Base-by-base conservation (phyloP, 208 protist species). In the Trypanosoma cruzi region DNA sequence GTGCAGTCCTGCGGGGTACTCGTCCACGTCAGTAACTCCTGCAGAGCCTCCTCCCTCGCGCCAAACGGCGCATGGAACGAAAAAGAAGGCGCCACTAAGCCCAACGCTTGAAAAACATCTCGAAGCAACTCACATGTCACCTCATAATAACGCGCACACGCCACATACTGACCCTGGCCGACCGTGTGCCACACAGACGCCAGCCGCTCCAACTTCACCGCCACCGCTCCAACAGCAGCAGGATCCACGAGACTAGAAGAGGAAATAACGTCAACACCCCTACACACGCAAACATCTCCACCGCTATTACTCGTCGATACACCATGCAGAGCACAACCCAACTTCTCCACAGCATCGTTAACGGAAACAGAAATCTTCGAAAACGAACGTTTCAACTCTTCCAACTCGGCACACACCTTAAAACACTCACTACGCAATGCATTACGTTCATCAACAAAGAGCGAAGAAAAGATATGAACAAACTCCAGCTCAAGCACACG, bases 401-500 rank as follows among this genome's bases (percentile, higher is more conserved):
- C 40, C 34, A 49, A 14, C 58, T 63, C 58, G 1, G 34, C 37
- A 5, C 34, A 22, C 6, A 31, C 1, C 29, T 4, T 34, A 48
- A 13, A 1, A 29, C 29, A 14, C 28, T 20, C 0, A 31, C 5
- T 20, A 49, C 10, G 8, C 20, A n/a, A 14, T 22, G 8, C 5
- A n/a, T 2, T 11, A 6, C 46, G 14, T 44, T 63, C 58, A 13
- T 50, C 58, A 2, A 49, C 14, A 50, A 32, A 31, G 10, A 11
- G 5, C 40, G 24, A 29, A 1, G 4, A 14, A 26, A 13, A 29
- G 11, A 57, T 4, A 57, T n/a, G 40, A 14, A 2, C 24, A 28
- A 20, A 32, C n/a, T 31, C 16, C 26, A 53, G 22, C 64, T 77
- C 64, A 8, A 60, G 40, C 26, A 36, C 46, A 13, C 46, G 54